phyloP scores from a whole-genome alignment of 202 grass and related monocot genomes.

The Carex arenaria region DNA sequence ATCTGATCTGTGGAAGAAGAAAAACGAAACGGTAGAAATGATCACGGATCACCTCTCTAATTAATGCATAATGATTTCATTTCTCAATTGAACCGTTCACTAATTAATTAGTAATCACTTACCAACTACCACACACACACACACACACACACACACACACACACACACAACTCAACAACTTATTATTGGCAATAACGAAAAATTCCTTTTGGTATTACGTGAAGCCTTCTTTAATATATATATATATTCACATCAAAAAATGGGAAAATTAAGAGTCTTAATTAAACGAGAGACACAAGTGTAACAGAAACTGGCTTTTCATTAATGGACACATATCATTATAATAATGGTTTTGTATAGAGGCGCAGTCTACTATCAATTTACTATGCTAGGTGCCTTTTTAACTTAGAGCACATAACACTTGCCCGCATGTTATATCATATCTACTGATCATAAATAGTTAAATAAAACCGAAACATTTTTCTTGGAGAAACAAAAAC shows the following conservation, averaged over 20 bases:
- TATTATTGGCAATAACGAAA: constrained; percentile 11
- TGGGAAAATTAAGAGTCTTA: not conserved
- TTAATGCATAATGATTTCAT: not conserved
- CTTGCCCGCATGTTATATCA: not conserved
- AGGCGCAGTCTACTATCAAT: constrained; percentile 22
- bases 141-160: no score
- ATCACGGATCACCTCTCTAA: not conserved
- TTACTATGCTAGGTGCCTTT: not conserved
- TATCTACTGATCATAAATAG: no score
- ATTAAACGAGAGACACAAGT: constrained; percentile 19
- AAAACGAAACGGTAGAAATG: not conserved
- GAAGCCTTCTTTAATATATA: constrained; percentile 4
- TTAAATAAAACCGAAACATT: not conserved
- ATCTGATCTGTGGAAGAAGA: not conserved
- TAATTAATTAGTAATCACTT: not conserved
- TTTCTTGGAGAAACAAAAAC: constrained; percentile 1
- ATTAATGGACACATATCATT: constrained; percentile 5
- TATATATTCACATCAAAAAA: not conserved
- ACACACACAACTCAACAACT: not conserved
- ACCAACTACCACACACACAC: constrained; percentile 21
- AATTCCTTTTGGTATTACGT: constrained; percentile 13
- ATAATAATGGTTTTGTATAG: not conserved
- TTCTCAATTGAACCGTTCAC: not conserved
- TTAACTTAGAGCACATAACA: constrained; percentile 4
- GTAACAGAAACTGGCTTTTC: constrained; percentile 15